phyloP scores from a whole-genome alignment of 306 rosid genomes.

The Glycine tomentella region DNA sequence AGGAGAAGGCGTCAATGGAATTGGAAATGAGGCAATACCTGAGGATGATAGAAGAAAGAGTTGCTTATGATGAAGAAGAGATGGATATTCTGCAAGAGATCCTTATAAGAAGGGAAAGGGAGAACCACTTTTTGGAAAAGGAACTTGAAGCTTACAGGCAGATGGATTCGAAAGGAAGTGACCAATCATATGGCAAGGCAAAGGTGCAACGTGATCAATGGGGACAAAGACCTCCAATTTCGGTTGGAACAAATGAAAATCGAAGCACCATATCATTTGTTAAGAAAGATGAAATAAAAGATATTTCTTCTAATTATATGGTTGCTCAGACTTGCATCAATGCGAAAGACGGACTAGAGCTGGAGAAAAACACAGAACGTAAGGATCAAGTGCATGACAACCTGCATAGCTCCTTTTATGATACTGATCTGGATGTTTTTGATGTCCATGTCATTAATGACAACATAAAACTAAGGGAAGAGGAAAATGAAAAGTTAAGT shows the following conservation, averaged over 20 bases:
- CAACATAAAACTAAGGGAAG: conserved; percentile 51
- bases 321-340: conserved; percentile 37
- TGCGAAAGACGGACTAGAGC: conserved; percentile 48
- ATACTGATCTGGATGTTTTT: conserved; percentile 63
- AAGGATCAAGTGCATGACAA: conserved; percentile 41
- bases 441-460: conserved; percentile 77
- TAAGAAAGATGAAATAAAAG: conserved; percentile 35
- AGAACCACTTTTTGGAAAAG: conserved; percentile 75
- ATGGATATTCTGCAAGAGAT: conserved; percentile 81
- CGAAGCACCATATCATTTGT: conserved; percentile 32
- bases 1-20: conserved; percentile 76
- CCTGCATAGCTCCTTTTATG: conserved; percentile 45
- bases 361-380: conserved; percentile 41
- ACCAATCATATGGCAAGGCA: conserved; percentile 46
- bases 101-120: conserved; percentile 81
- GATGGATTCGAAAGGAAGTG: conserved; percentile 54
- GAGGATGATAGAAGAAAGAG: conserved; percentile 81
- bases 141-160: conserved; percentile 75
- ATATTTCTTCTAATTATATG: conserved; percentile 41
- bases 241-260: conserved; percentile 48
- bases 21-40: conserved; percentile 76
- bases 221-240: conserved; percentile 49
- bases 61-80: conserved; percentile 90
- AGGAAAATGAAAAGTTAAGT: conserved; percentile 46
- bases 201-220: conserved; percentile 48